phyloP scores from a whole-genome alignment of 1,139 yeast genomes.

The Saccharomyces pastorianus region DNA sequence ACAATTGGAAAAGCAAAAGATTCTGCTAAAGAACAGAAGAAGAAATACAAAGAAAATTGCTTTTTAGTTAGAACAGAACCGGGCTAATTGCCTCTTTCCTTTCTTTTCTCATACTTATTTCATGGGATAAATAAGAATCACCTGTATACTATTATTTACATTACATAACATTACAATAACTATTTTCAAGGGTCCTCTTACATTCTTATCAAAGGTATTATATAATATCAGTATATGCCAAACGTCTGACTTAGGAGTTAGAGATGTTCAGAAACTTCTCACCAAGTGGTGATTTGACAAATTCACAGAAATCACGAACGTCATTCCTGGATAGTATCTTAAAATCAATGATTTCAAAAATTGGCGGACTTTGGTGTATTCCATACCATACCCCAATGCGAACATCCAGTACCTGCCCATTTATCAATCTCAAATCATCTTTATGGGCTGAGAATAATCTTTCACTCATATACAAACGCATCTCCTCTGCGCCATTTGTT shows the following conservation, averaged over 20 bases:
- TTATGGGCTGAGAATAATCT: neutral
- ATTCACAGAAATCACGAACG: neutral
- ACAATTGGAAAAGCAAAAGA: slow-evolving; percentile 57
- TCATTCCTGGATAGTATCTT: neutral
- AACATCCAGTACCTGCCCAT: neutral
- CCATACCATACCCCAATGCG: neutral
- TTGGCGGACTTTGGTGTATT: neutral
- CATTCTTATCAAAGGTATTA: neutral
- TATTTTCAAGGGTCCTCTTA: neutral
- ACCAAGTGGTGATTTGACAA: neutral
- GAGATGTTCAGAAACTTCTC: neutral
- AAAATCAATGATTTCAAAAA: neutral
- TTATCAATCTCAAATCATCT: neutral
- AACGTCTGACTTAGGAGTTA: neutral
- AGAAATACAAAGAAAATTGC: slow-evolving; percentile 34
- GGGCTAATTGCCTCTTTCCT: neutral
- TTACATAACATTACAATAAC: neutral
- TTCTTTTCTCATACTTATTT: neutral
- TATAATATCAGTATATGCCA: neutral
- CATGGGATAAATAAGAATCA: neutral
- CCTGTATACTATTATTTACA: neutral
- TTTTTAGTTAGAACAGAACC: slow-evolving; percentile 14
- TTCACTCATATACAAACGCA: neutral
- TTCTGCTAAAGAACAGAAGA: slow-evolving; percentile 66
- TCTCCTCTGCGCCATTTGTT: neutral